phyloP scores from a whole-genome alignment of 768 basidiomycete genomes.

The Mycena vulgaris region DNA sequence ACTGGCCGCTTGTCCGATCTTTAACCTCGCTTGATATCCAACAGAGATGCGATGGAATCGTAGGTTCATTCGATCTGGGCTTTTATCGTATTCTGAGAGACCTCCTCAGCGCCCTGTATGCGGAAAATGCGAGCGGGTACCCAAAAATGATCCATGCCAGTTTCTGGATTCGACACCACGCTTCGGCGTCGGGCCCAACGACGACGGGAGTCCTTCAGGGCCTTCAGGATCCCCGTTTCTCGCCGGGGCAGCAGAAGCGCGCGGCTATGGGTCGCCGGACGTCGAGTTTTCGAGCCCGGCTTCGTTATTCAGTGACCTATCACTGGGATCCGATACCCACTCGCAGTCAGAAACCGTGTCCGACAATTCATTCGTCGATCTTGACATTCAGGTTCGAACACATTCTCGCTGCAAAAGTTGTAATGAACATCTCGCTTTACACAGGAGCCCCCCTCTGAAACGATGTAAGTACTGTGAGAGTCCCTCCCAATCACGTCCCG shows the following conservation, averaged over 20 bases:
- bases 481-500: not conserved
- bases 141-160: slow-evolving; percentile 15
- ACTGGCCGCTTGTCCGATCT: no score
- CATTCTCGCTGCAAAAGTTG: no score
- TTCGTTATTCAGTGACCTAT: not conserved
- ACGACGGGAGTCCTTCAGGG: no score
- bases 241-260: no score
- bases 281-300: not conserved
- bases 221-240: no score
- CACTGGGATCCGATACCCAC: not conserved
- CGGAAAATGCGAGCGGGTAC: slow-evolving; percentile 18
- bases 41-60: slow-evolving; percentile 30
- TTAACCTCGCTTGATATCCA: no score
- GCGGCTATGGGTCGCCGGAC: no score
- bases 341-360: not conserved
- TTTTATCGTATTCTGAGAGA: not conserved
- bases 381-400: not conserved
- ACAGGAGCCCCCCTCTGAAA: slow-evolving; percentile 19
- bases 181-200: no score
- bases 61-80: not conserved
- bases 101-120: slow-evolving; percentile 13
- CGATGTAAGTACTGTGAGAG: slow-evolving; percentile 12
- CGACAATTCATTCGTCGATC: not conserved
- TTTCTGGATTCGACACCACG: not conserved
- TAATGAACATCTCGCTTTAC: not conserved